Evolutionary conservation across 208 protist species (phyloP).

Genomic region (Crithidia sp.): DNA sequence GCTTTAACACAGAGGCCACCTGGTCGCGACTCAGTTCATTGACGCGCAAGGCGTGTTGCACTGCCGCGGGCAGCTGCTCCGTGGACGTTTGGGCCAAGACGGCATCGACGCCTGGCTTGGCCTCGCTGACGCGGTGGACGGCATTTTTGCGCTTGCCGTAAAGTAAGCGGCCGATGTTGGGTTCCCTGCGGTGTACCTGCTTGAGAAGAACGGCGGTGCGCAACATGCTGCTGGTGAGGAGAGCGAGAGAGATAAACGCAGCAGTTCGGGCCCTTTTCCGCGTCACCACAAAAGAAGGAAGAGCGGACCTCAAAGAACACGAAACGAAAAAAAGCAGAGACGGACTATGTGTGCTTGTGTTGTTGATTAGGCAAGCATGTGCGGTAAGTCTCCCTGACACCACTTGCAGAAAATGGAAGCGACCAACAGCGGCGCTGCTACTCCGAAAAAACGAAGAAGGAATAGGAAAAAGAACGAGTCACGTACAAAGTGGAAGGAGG

Average conservation of each 20-base stretch:
- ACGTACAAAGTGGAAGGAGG: neutral
- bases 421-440: too few species aligned
- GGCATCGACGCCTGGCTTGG: constrained; percentile 52
- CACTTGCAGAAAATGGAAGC: too few species aligned
- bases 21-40: constrained; percentile 60
- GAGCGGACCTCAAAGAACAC: too few species aligned
- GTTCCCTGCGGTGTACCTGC: constrained; percentile 13
- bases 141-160: constrained; percentile 85
- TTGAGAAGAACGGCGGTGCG: constrained; percentile 11
- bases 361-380: too few species aligned
- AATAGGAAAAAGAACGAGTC: neutral
- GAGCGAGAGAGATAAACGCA: too few species aligned
- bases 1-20: constrained; percentile 57
- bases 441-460: neutral
- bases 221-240: neutral
- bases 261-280: neutral
- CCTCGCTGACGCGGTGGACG: constrained; percentile 56
- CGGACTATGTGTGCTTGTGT: too few species aligned
- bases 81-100: constrained; percentile 51
- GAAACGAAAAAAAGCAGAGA: too few species aligned
- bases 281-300: neutral
- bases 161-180: constrained; percentile 72
- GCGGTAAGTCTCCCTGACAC: too few species aligned
- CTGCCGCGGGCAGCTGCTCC: constrained; percentile 38
- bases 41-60: constrained; percentile 52